Conservation (phyloP, 2,329 filamentous ascomycete species). For the Camillea tinctor region DNA sequence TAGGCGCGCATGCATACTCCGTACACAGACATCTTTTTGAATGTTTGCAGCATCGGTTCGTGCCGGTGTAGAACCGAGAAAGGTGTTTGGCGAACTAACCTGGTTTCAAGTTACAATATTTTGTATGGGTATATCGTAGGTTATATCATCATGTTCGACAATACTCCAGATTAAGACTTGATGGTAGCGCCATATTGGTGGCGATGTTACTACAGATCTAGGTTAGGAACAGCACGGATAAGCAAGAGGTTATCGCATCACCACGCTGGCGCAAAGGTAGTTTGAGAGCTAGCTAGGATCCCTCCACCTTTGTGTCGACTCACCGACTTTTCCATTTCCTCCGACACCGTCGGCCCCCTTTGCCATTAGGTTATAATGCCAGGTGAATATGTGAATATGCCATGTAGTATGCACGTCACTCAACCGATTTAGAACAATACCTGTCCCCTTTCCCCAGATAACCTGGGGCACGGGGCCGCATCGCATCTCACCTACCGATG, state of each 20-base stretch:
- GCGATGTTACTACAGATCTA: constrained; percentile 9
- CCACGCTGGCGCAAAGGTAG: not conserved
- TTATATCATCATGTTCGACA: not conserved
- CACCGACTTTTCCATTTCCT: constrained; percentile 34
- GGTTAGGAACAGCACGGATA: not conserved
- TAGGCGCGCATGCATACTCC: not conserved
- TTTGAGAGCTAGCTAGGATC: not conserved
- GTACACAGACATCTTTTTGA: not conserved
- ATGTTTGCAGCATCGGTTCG: not conserved
- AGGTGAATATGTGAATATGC: no score
- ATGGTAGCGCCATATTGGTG: constrained; percentile 3
- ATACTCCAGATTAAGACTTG: not conserved
- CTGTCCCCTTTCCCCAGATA: constrained; percentile 18
- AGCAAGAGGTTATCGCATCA: not conserved
- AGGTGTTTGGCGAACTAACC: not conserved
- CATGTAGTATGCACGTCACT: constrained; percentile 24
- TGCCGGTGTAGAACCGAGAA: not conserved
- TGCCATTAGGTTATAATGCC: constrained; percentile 4
- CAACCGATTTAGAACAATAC: constrained; percentile 9
- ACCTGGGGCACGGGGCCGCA: constrained; percentile 5
- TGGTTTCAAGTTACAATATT: no score
- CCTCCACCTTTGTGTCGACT: constrained; percentile 20
- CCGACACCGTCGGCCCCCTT: constrained; percentile 5
- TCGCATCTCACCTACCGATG: no score
- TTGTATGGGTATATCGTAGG: not conserved